Conservation (phyloP, 371 early-diverging fungal genomes). For the Capillidium heterosporum region DNA sequence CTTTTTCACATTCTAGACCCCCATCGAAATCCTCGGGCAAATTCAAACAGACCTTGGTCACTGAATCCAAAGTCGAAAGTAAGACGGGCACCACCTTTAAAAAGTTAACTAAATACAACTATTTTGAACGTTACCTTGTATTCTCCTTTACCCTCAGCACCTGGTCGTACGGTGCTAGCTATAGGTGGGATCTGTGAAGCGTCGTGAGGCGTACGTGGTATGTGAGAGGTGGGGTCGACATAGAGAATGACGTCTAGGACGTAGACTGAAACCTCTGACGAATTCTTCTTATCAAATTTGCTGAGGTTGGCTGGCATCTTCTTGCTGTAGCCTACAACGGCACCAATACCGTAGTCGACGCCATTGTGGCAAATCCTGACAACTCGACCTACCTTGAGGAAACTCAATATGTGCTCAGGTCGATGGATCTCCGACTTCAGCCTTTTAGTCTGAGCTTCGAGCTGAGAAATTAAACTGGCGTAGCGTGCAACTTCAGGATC, state of each 20-base stretch:
- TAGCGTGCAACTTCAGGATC: constrained; percentile 54
- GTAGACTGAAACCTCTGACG: constrained; percentile 12
- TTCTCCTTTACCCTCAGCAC: constrained; percentile 8
- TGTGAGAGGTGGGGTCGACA: constrained; percentile 30
- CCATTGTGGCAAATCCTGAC: constrained; percentile 42
- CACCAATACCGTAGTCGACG: constrained; percentile 89
- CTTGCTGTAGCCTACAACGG: constrained; percentile 44
- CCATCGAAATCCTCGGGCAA: constrained; percentile 44
- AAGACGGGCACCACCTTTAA: constrained; percentile 54
- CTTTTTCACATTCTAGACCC: neutral
- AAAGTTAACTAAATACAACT: no score
- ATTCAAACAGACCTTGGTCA: constrained; percentile 57
- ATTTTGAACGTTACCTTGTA: no score
- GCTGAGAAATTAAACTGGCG: constrained; percentile 56
- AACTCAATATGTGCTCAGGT: constrained; percentile 60
- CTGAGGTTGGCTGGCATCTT: neutral
- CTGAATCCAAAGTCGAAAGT: constrained; percentile 46
- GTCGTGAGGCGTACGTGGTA: constrained; percentile 34
- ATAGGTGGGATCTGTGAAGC: constrained; percentile 1
- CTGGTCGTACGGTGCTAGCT: neutral
- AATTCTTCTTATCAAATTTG: neutral
- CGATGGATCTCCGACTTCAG: constrained; percentile 62
- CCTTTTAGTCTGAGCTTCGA: constrained; percentile 40
- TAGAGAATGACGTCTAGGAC: constrained; percentile 71
- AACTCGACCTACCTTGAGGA: constrained; percentile 74